phyloP scores from a whole-genome alignment of 1,139 yeast species.

The Candida pseudoviswanathii region DNA sequence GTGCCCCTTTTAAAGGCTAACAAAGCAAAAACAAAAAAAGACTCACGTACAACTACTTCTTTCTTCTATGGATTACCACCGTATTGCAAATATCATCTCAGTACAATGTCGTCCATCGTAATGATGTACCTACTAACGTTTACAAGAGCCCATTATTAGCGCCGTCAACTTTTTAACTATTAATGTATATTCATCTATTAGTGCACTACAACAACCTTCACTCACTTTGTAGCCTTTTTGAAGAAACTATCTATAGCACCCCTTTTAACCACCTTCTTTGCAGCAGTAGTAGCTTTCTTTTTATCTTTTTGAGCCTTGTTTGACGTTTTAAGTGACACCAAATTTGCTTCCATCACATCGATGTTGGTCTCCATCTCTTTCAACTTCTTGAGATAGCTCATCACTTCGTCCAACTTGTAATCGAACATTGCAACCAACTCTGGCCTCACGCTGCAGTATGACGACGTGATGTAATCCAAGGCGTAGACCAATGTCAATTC shows the following conservation, averaged over 20 bases:
- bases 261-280: constrained; percentile 24
- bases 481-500: constrained; percentile 26
- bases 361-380: constrained; percentile 28
- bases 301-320: constrained; percentile 13
- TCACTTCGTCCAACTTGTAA: constrained; percentile 33
- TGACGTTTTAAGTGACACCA: neutral
- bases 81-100: too few relatives aligned
- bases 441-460: constrained; percentile 17
- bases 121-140: too few relatives aligned
- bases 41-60: too few relatives aligned
- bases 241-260: constrained; percentile 70
- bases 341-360: constrained; percentile 21
- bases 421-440: constrained; percentile 16
- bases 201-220: too few relatives aligned
- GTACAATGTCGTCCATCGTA: too few relatives aligned
- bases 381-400: constrained; percentile 30
- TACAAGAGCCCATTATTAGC: too few relatives aligned
- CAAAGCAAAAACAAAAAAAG: too few relatives aligned
- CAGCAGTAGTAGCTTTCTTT: constrained; percentile 26
- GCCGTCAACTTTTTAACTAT: neutral
- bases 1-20: too few relatives aligned
- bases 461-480: constrained; percentile 29
- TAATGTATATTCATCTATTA: too few relatives aligned
- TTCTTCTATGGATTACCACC: too few relatives aligned
- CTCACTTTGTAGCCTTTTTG: constrained; percentile 29